Evolutionary conservation across 768 basidiomycete species (phyloP).

Genomic region (Rhizopogon roseolus): DNA sequence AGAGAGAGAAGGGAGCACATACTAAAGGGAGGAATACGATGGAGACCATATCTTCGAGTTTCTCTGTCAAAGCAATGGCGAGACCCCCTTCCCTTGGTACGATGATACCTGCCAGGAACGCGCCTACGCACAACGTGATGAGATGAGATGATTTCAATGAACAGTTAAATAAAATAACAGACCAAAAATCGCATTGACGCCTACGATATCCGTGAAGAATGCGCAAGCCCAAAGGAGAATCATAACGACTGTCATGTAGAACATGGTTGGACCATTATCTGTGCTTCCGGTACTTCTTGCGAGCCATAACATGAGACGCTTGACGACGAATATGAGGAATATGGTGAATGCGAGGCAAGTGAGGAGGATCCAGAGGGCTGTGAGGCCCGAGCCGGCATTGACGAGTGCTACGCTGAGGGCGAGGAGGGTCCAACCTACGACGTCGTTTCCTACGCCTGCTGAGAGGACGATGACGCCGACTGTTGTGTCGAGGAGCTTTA

Average conservation of each 20-base stretch:
- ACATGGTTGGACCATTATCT: conserved; percentile 79
- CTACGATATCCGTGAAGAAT: conserved; percentile 92
- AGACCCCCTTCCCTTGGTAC: conserved; percentile 89
- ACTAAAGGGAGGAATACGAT: conserved; percentile 88
- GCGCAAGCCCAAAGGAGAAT: conserved; percentile 80
- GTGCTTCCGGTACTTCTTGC: conserved; percentile 74
- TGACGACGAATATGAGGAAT: conserved; percentile 67
- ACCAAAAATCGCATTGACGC: conserved; percentile 91
- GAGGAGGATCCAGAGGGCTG: conserved; percentile 82
- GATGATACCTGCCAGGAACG: conserved; percentile 75
- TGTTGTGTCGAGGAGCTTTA: conserved; percentile 85
- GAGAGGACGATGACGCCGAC: conserved; percentile 92
- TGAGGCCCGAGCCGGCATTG: conserved; percentile 78
- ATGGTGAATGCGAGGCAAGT: conserved; percentile 77
- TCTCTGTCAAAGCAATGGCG: conserved; percentile 84
- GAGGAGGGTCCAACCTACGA: conserved; percentile 83
- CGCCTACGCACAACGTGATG: conserved; percentile 36
- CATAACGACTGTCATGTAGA: conserved; percentile 85
- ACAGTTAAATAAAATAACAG: conserved; percentile 3
- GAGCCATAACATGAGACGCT: conserved; percentile 59
- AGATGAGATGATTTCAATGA: background rate
- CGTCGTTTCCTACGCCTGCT: conserved; percentile 87
- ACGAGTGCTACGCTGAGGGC: conserved; percentile 91
- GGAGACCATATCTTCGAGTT: conserved; percentile 92
- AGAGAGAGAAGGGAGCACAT: conserved; percentile 1